These are phyloP conservation scores for Spergularia marina DNA, from an alignment of 148 eudicot genomes.

Conservation along the genomic window DNA sequence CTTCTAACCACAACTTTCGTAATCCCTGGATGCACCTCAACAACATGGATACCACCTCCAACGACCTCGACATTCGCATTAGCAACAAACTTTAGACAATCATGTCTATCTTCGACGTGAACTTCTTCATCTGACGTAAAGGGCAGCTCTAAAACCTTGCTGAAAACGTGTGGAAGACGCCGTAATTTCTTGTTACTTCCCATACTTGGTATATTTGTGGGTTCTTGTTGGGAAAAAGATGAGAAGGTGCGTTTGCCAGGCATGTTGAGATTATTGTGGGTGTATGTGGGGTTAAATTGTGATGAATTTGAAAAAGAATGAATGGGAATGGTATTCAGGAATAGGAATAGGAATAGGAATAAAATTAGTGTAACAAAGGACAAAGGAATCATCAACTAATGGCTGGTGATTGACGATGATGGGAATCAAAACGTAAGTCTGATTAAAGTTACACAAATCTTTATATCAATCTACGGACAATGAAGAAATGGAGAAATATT, in stretches of 20 bases:
- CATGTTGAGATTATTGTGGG: constrained; percentile 13
- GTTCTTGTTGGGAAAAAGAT: neutral
- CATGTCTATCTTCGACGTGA: constrained; percentile 42
- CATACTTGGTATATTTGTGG: neutral
- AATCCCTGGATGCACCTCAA: constrained; percentile 61
- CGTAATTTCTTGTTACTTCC: constrained; percentile 44
- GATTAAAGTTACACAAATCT: neutral
- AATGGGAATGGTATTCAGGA: constrained; percentile 7
- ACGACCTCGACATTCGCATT: neutral
- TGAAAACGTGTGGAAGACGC: constrained; percentile 68
- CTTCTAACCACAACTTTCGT: constrained; percentile 50
- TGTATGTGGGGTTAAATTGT: neutral
- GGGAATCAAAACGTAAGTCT: neutral
- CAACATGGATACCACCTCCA: constrained; percentile 34
- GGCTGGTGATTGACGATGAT: neutral
- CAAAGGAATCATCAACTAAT: constrained; percentile 11
- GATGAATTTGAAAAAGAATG: neutral
- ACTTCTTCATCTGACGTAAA: constrained; percentile 62
- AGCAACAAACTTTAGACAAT: constrained; percentile 41
- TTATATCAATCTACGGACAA: neutral
- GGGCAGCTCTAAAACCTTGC: constrained; percentile 63
- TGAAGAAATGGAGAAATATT: neutral
- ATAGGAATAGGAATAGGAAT: neutral
- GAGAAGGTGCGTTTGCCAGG: constrained; percentile 32
- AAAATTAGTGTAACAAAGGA: constrained; percentile 14